phyloP scores from a whole-genome alignment of 257 asterid genomes.

The Catharanthus roseus region DNA sequence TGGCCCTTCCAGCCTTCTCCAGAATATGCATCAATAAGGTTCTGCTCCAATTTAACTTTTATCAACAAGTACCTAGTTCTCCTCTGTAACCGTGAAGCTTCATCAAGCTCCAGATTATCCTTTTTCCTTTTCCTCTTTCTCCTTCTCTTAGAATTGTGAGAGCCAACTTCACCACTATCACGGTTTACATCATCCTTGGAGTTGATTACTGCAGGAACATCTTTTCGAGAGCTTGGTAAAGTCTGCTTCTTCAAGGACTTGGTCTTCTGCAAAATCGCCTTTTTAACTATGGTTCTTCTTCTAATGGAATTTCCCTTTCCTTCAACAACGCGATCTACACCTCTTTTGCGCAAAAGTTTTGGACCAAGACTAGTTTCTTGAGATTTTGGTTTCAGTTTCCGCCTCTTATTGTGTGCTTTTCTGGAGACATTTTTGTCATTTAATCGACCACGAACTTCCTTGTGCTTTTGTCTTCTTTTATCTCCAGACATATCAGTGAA shows the following conservation, averaged over 20 bases:
- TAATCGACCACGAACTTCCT: constrained; percentile 14
- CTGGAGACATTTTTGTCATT: constrained; percentile 33
- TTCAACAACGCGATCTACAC: constrained; percentile 21
- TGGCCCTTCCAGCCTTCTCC: constrained; percentile 99
- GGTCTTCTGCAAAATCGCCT: constrained; percentile 37
- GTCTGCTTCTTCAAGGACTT: constrained; percentile 43
- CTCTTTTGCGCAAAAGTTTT: constrained; percentile 30
- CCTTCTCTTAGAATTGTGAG: constrained; percentile 35
- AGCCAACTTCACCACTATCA: constrained; percentile 29
- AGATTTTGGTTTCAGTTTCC: constrained; percentile 37
- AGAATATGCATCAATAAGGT: constrained; percentile 93
- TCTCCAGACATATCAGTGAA: constrained; percentile 47
- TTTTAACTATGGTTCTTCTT: constrained; percentile 42
- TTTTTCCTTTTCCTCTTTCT: constrained; percentile 53
- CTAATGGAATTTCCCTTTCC: constrained; percentile 28
- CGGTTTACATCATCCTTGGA: constrained; percentile 22
- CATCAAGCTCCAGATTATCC: constrained; percentile 57
- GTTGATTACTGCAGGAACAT: constrained; percentile 17
- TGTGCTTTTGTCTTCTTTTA: constrained; percentile 28
- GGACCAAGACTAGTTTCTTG: constrained; percentile 24
- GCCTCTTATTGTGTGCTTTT: constrained; percentile 35
- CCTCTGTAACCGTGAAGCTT: constrained; percentile 79
- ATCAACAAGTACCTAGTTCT: constrained; percentile 80
- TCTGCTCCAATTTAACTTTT: constrained; percentile 91
- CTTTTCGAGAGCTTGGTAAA: constrained; percentile 31